Conservation (phyloP, 768 basidiomycete species). For the Kwoniella europaea region DNA sequence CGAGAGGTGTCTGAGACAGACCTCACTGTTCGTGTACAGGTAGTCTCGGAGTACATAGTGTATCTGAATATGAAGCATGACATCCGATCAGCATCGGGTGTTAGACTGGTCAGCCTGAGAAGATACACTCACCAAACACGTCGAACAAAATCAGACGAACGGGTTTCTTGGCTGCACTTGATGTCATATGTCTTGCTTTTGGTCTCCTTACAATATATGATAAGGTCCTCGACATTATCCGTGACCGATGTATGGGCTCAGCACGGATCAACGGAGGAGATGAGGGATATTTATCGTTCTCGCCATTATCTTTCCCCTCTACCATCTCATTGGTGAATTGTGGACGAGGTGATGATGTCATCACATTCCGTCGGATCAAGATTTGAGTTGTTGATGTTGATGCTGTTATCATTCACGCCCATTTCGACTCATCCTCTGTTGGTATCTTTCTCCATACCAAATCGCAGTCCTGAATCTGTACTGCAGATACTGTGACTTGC, state of each 20-base stretch:
- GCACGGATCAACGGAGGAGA: too few species aligned
- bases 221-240: too few species aligned
- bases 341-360: constrained; percentile 17
- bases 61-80: constrained; percentile 35
- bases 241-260: too few species aligned
- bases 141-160: constrained; percentile 55
- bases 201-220: too few species aligned
- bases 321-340: too few species aligned
- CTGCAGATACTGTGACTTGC: background rate
- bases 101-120: too few species aligned
- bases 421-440: background rate
- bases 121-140: constrained; percentile 47
- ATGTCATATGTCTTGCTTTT: constrained; percentile 12
- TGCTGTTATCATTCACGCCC: constrained; percentile 1
- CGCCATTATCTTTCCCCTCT: too few species aligned
- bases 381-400: constrained; percentile 14
- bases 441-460: background rate
- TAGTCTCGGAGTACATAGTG: constrained; percentile 51
- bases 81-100: background rate
- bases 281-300: too few species aligned
- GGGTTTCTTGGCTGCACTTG: constrained; percentile 12
- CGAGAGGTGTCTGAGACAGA: too few species aligned
- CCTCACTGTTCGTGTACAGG: constrained; percentile 55
- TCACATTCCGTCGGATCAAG: constrained; percentile 3
- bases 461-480: background rate